Evolutionary conservation across 1,139 yeast genomes (phyloP), one percentile per base, ranked within the genome.

Genomic region (Ogataea hybrid): DNA sequence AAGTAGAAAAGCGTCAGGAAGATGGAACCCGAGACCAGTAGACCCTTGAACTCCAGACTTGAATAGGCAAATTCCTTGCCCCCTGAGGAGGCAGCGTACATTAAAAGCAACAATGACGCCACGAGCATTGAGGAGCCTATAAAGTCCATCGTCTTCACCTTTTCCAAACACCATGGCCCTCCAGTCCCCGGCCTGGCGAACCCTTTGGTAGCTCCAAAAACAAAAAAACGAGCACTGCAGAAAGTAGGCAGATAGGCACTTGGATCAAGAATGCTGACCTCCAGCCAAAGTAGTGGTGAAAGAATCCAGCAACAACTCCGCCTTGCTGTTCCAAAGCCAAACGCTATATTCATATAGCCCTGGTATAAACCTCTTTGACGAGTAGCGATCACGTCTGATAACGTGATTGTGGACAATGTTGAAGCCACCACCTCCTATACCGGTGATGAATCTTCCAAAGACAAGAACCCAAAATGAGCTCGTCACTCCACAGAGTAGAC

Each of bases 231-330:
- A 64, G 57, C 1, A 62, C 9, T 2, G 67, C 73, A 1, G 81
- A 79, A 4, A 64, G 10, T 2, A 74, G 33, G 5, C 84, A 75
- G 23, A 83, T 60, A 0, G 96, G 95, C 0, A 77, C 75, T 53
- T 79, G 84, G 31, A 69, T 54, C 28, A 64, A 57, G 52, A 79
- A 79, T 1, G 79, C 80, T 57, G 72, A 73, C 55, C 84, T 73
- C 96, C 96, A 87, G 17, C 94, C 92, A 43, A 79, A 68, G 15
- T 62, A 56, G 42, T 78, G 83, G 17, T 87, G 73, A 25, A 85
- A 64, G 8, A 80, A 50, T 8, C 92, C 92, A 18, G 95, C 84
- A 35, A 79, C 57, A 2, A 75, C 60, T 5, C 87, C 87, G 18
- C 89, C 88, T 63, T 4, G 83, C 81, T 6, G 84, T 77, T 10